phyloP scores from a whole-genome alignment of 2,329 filamentous ascomycete genomes.

The Celoporthe dispersa region DNA sequence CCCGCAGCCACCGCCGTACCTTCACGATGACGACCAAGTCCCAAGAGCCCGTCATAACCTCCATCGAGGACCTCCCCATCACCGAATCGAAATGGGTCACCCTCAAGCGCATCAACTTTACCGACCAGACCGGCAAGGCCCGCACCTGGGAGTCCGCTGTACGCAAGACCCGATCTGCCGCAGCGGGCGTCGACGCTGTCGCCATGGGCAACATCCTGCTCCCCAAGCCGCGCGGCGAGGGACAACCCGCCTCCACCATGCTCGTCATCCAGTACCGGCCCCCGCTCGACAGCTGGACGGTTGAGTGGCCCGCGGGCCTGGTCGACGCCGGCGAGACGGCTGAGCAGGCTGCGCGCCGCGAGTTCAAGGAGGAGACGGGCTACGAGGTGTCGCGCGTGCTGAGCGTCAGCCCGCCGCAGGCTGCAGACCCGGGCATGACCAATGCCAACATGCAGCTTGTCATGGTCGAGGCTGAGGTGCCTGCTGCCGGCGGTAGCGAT shows the following conservation, averaged over 20 bases:
- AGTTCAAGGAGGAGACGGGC: conserved; percentile 60
- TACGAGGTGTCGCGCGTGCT: conserved; percentile 54
- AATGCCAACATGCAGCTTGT: conserved; percentile 65
- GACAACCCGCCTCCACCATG: conserved; percentile 42
- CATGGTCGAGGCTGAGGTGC: conserved; percentile 61
- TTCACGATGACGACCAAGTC: conserved; percentile 44
- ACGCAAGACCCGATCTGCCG: conserved; percentile 57
- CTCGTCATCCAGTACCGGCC: conserved; percentile 59
- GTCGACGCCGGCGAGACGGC: conserved; percentile 57
- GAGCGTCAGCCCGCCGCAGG: conserved; percentile 56
- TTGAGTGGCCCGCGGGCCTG: conserved; percentile 59
- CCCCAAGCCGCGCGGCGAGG: conserved; percentile 40
- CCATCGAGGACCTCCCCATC: conserved; percentile 52
- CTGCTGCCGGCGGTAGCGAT: conserved; percentile 46
- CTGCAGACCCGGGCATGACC: conserved; percentile 62
- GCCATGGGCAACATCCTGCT: conserved; percentile 65
- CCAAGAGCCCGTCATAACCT: conserved; percentile 51
- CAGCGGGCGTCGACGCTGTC: conserved; percentile 62
- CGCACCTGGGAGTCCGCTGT: conserved; percentile 65
- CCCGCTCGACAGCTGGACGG: conserved; percentile 54
- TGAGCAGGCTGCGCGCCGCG: conserved; percentile 56
- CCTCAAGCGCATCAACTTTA: conserved; percentile 61
- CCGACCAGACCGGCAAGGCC: conserved; percentile 56
- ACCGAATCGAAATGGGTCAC: conserved; percentile 61
- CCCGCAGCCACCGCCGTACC: conserved; percentile 10